Conservation (phyloP, 2,329 filamentous ascomycete genomes). For the Neoarthrinium moseri region DNA sequence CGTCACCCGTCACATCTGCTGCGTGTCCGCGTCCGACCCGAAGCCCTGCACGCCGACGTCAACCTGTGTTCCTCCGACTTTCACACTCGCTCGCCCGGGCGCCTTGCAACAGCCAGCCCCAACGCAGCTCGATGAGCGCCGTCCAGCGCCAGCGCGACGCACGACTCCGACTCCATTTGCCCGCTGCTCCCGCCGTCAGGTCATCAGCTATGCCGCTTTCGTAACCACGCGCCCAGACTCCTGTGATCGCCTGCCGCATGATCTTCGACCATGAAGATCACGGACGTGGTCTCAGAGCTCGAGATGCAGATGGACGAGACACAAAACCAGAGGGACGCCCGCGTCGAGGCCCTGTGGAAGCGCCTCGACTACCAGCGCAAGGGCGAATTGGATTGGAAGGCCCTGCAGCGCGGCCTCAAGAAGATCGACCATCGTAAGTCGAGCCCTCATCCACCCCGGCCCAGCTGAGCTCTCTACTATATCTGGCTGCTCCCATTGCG, state of each 20-base stretch:
- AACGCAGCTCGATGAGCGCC: conserved; percentile 1
- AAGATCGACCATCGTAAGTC: conserved; percentile 90
- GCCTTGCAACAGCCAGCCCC: not conserved
- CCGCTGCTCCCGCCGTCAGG: not conserved
- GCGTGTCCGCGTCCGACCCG: not conserved
- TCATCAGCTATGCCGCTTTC: conserved; percentile 21
- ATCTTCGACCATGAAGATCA: conserved; percentile 42
- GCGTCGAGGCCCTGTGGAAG: conserved; percentile 81
- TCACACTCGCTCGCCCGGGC: not conserved
- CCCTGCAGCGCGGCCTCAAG: conserved; percentile 78
- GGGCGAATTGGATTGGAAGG: conserved; percentile 81
- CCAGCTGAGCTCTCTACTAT: conserved; percentile 13
- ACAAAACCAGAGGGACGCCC: conserved; percentile 74
- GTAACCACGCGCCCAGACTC: conserved; percentile 19
- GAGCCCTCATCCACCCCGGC: conserved; percentile 11
- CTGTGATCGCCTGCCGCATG: conserved; percentile 30
- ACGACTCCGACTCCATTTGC: not conserved
- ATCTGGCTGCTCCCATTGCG: conserved; percentile 10
- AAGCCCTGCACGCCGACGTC: conserved; percentile 7
- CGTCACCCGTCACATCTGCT: too few relatives aligned
- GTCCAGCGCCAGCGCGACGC: not conserved
- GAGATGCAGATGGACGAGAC: conserved; percentile 72
- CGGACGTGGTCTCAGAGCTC: conserved; percentile 50
- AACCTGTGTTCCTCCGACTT: not conserved
- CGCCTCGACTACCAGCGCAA: conserved; percentile 74